Evolutionary conservation across 148 eudicot species (phyloP).

Genomic region (Fallopia convolvulus): DNA sequence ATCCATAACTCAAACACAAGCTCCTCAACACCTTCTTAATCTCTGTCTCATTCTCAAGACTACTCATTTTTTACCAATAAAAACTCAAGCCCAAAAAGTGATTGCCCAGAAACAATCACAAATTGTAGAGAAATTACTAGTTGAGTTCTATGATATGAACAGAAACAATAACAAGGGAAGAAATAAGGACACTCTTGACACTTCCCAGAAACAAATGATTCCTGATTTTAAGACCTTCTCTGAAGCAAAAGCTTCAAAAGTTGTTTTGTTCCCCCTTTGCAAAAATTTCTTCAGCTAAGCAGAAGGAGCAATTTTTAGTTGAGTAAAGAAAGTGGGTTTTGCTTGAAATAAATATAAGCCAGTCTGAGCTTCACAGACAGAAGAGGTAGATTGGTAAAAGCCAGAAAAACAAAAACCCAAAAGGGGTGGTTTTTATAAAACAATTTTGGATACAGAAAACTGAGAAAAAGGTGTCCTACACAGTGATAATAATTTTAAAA

Average conservation of each 20-base stretch:
- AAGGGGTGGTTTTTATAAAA: constrained; percentile 6
- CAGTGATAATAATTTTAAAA: not conserved
- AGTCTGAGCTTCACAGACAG: not conserved
- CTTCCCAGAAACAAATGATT: constrained; percentile 2
- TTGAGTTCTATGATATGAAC: not conserved
- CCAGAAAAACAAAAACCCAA: not conserved
- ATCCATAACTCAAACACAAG: constrained; percentile 56
- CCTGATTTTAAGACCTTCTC: constrained; percentile 5
- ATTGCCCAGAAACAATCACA: not conserved
- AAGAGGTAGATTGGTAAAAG: not conserved
- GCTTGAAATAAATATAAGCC: constrained; percentile 7
- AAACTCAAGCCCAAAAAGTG: not conserved
- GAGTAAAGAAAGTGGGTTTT: constrained; percentile 2
- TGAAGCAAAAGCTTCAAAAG: constrained; percentile 8
- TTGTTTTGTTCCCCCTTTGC: not conserved
- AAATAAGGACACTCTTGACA: not conserved
- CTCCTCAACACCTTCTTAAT: constrained; percentile 40
- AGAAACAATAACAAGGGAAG: not conserved
- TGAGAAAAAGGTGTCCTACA: not conserved
- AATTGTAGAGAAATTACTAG: not conserved
- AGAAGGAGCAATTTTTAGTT: not conserved
- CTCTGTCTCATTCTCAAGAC: constrained; percentile 2
- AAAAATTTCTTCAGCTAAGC: constrained; percentile 3
- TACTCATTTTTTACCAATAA: not conserved
- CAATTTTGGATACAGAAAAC: not conserved